Percentiles rank a stretch among this genome's conserved stretches.
Conservation (phyloP, 2,329 filamentous ascomycete species). For the Pestalotiopsis sp. region DNA sequence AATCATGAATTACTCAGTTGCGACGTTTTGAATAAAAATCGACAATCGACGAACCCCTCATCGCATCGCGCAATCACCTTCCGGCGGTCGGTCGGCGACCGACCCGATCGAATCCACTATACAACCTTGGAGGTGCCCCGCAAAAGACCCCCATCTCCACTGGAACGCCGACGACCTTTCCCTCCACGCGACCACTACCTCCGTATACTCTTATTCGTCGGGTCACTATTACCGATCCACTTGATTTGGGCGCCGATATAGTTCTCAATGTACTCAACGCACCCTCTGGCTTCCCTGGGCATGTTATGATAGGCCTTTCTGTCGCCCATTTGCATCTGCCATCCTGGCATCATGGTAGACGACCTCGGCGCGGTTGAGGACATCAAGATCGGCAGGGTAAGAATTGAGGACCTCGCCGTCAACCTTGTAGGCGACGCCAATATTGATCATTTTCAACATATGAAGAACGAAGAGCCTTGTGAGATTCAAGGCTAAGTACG, state of each 20-base stretch:
- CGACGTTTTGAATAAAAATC: not conserved
- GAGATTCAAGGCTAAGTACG: conserved; percentile 64
- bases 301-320: conserved; percentile 63
- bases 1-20: not conserved
- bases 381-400: conserved; percentile 65
- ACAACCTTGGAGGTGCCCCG: not conserved
- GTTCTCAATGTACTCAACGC: conserved; percentile 68
- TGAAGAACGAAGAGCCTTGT: conserved; percentile 72
- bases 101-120: not conserved
- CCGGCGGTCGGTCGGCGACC: not conserved
- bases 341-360: conserved; percentile 69
- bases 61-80: not conserved
- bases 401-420: conserved; percentile 49
- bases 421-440: conserved; percentile 70
- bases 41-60: not conserved
- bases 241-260: conserved; percentile 63
- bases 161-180: not conserved
- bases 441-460: conserved; percentile 72
- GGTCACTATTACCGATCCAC: conserved; percentile 56
- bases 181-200: too few relatives aligned
- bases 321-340: conserved; percentile 65
- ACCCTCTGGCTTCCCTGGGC: conserved; percentile 64
- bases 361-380: conserved; percentile 62
- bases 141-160: not conserved
- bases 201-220: not conserved